A percentile compares a stretch with the other conserved stretches of the same genome.
Conservation (phyloP, 192 early-diverging fungal genomes). For the Chytriomyces sp. region DNA sequence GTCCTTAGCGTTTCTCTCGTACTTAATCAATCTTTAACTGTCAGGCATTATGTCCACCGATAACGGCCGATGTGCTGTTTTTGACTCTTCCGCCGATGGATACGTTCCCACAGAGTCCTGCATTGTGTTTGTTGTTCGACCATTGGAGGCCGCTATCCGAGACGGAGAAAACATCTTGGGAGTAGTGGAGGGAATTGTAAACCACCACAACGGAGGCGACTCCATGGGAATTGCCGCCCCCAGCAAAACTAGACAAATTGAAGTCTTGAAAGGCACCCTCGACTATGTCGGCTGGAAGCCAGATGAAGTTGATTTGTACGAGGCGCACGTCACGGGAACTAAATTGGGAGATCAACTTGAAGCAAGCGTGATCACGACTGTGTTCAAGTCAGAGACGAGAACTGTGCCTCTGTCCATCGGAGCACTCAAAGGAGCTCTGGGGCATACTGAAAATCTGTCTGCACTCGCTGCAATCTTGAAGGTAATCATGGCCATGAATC, state of each 20-base stretch:
- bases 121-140: constrained; percentile 1
- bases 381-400: not conserved
- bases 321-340: constrained; percentile 27
- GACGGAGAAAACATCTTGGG: constrained; percentile 7
- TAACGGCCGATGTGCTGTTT: constrained; percentile 4
- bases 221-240: constrained; percentile 5
- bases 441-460: constrained; percentile 19
- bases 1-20: not conserved
- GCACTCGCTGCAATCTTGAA: constrained; percentile 10
- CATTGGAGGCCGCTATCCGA: not conserved
- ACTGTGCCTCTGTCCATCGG: constrained; percentile 1
- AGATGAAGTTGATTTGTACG: constrained; percentile 14
- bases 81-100: constrained; percentile 14
- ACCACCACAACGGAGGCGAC: constrained; percentile 20
- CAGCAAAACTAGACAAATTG: not conserved
- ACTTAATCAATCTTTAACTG: not conserved
- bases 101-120: constrained; percentile 21
- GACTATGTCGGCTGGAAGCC: not conserved
- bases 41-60: constrained; percentile 11
- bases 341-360: constrained; percentile 17
- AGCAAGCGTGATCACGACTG: constrained; percentile 5
- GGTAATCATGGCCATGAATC: constrained; percentile 7
- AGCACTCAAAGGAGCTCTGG: not conserved
- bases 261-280: not conserved
- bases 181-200: not conserved